Base-by-base conservation (phyloP, 2,329 filamentous ascomycete species). In the Nemania serpens region DNA sequence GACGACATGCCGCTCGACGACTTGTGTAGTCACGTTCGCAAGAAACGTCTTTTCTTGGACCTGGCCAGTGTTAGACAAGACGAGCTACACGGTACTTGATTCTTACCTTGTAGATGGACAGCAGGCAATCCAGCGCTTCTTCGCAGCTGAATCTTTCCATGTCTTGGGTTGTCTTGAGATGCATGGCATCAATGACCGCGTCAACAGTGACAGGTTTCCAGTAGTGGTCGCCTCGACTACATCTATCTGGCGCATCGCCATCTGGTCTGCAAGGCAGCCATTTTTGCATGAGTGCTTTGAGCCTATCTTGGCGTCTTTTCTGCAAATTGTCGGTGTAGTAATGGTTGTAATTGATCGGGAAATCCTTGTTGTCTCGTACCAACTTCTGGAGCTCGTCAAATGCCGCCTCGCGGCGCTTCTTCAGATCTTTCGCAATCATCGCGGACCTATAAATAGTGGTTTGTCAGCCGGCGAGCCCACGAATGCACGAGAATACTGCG, bases 51-150 rank as follows among this genome's bases (percentile, higher is more conserved):
- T 52, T 36, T 52, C 36, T 52, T 52, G 49, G 20, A 52, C 49
- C 49, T 52, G 33, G 29, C 42, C 6, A 33, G 42, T 34, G n/a
- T 15, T n/a, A 29, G 15, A 52, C 10, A 42, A 10, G 33, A 15
- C 42, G 20, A 18, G 7, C 29, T 10, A 33, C 33, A 18, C 13
- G n/a, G 29, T 18, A 15, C 37, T 29, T 10, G 20, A 52, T 11
- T 52, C 49, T 52, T 42, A 52, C 49, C 49, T 52, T 52, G 37
- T 52, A 52, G 29, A 52, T 52, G 20, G 49, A 52, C 15, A 42
- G n/a, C n/a, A 52, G 37, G 22, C 36, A 42, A 42, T 52, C 48
- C 15, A 51, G 48, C 10, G 48, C 48, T 41, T 51, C 48, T 41
- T 51, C 18, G 10, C 48, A 52, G 49, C 49, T 52, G 22, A 52